Base-by-base conservation (phyloP, 202 grass and related monocot species). In the Carex arenaria region DNA sequence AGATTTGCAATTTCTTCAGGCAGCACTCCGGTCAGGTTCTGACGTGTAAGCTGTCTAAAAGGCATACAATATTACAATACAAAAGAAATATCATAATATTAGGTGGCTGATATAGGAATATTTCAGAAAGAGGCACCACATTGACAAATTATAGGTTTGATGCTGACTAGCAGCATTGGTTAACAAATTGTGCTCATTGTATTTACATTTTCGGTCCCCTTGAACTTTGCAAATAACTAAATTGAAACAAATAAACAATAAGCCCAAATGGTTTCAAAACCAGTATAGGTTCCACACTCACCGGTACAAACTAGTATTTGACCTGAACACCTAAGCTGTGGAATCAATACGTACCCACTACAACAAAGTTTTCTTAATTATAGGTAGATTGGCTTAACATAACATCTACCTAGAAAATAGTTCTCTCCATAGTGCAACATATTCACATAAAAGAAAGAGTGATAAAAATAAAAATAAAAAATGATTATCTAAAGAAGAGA, bases 1-100 rank as follows among this genome's bases (percentile, higher is more conserved):
- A 98, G 95, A 64, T 95, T 95, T 57, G 63, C 87, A 52, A 91
- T 72, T 87, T 98, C 91, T 40, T 89, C 92, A 7, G 95, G 92
- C 72, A 95, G 78, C 81, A 86, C 73, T 80, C 92, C 95, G 19
- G 80, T 95, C 85, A 95, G 85, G 85, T 98, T 93, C 63, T 82
- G 89, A 42, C 77, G 82, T 88, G 89, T 89, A 67, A 98, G 86
- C 64, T 89, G 55, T 61, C 95, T 98, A 76, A 40, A 63, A 76
- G 61, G 65, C 57, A 79, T 38, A 78, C 49, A 45, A 79, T 82
- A 90, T 72, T 55, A 82, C 30, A 57, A 19, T 17, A 76, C 30
- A 34, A n/a, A 56, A 56, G 15, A 74, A 56, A 70, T 61, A 22
- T 12, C 80, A 52, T 22, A 64, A 52, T 53, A 80, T 84, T 69